Evolutionary conservation across 768 basidiomycete species (phyloP).

Genomic region (Tephrocybe sp.): DNA sequence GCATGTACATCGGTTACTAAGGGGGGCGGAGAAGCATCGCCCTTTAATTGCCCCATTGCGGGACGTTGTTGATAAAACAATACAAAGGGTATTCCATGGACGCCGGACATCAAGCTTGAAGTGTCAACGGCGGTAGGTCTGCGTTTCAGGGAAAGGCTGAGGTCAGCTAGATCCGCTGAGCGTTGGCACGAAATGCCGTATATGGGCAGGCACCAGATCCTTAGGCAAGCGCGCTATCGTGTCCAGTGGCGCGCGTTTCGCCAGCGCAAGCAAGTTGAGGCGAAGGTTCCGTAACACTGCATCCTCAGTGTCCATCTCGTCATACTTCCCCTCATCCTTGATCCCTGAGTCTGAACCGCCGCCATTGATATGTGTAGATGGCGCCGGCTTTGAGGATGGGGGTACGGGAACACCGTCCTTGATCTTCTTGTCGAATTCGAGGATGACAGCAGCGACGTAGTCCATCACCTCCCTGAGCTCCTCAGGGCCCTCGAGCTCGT

Average conservation of each 20-base stretch:
- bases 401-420: conserved; percentile 13
- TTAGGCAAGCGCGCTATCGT: conserved; percentile 63
- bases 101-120: too few species aligned
- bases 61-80: too few species aligned
- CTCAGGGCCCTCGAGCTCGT: conserved; percentile 43
- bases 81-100: too few species aligned
- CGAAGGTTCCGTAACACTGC: conserved; percentile 56
- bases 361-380: too few species aligned
- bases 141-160: too few species aligned
- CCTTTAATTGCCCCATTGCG: too few species aligned
- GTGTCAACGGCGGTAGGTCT: too few species aligned
- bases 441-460: conserved; percentile 55
- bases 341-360: too few species aligned
- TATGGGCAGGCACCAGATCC: conserved; percentile 65
- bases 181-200: conserved; percentile 64
- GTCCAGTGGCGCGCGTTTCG: conserved; percentile 76
- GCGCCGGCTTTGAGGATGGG: neutral
- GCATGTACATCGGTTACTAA: too few species aligned
- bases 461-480: conserved; percentile 58
- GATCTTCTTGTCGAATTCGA: conserved; percentile 37
- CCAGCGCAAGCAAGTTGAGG: conserved; percentile 73
- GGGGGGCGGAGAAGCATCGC: too few species aligned
- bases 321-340: neutral
- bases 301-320: conserved; percentile 37
- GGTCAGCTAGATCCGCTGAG: conserved; percentile 26